Evolutionary conservation across 2,329 filamentous ascomycete genomes (phyloP).

Genomic region (Fusarium neocosmosporiellum): DNA sequence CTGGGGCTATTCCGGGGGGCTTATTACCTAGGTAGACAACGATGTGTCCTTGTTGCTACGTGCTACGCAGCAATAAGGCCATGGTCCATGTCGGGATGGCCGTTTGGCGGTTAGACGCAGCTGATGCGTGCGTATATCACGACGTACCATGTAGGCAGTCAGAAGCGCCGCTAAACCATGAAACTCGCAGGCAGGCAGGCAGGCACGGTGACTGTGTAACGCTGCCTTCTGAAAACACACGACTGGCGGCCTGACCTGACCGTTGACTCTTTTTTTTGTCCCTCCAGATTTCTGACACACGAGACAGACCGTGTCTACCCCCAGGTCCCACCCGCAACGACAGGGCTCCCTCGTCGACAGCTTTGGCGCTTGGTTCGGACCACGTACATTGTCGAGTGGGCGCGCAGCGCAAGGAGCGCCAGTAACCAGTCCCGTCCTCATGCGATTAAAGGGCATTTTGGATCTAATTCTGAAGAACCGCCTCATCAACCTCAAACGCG

Average conservation of each 20-base stretch:
- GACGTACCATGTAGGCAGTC: background rate
- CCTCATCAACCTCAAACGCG: conserved; percentile 66
- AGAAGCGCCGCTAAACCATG: conserved; percentile 15
- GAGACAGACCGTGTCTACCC: conserved; percentile 23
- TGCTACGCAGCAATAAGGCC: background rate
- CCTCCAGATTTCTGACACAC: conserved; percentile 36
- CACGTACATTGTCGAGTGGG: conserved; percentile 1
- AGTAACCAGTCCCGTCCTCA: background rate
- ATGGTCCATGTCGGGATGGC: conserved; percentile 5
- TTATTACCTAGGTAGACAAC: background rate
- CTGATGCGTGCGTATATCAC: background rate
- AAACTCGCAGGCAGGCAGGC: conserved; percentile 8
- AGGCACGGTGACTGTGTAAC: conserved; percentile 8
- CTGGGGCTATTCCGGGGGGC: conserved; percentile 12
- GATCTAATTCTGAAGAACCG: conserved; percentile 42
- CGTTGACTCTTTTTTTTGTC: conserved; percentile 1
- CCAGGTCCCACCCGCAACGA: conserved; percentile 25
- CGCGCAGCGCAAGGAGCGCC: conserved; percentile 15
- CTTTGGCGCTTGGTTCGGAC: conserved; percentile 28
- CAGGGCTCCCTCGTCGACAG: conserved; percentile 32
- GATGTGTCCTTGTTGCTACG: background rate
- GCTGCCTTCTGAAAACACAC: conserved; percentile 7
- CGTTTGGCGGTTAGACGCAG: conserved; percentile 8
- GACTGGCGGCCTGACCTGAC: background rate
- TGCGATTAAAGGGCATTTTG: conserved; percentile 8